Percentiles rank a stretch among this genome's conserved stretches.
These are phyloP conservation scores for Oropetium thomaeum DNA, from an alignment of 176 grass and related monocot genomes.

Conservation along the genomic window DNA sequence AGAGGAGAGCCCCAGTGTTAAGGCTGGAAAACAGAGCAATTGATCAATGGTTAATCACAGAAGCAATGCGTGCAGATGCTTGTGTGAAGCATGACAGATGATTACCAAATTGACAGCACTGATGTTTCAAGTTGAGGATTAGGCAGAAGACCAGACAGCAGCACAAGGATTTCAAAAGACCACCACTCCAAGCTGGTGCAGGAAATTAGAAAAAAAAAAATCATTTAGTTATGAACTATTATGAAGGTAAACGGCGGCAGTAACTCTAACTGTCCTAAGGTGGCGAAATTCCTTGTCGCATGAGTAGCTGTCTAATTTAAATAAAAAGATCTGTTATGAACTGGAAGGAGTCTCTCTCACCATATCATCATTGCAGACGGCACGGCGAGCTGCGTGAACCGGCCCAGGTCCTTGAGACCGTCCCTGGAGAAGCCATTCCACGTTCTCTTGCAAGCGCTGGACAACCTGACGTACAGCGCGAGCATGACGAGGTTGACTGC, in stretches of 20 bases:
- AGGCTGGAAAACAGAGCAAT: conserved; percentile 17
- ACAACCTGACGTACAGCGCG: conserved; percentile 8
- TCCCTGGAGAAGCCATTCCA: conserved; percentile 37
- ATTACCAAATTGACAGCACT: conserved; percentile 36
- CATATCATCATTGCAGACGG: conserved; percentile 41
- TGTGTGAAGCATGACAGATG: not conserved
- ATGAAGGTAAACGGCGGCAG: no score
- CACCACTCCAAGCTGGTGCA: conserved; percentile 41
- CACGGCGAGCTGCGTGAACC: conserved; percentile 28
- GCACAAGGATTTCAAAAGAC: conserved; percentile 45
- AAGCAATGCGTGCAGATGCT: not conserved
- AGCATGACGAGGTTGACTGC: conserved; percentile 23
- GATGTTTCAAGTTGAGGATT: conserved; percentile 44
- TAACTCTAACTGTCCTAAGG: no score
- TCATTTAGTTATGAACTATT: no score
- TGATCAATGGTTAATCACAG: not conserved
- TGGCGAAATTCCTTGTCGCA: no score
- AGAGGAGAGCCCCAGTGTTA: conserved; percentile 31
- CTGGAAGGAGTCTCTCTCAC: not conserved
- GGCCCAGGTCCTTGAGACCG: not conserved
- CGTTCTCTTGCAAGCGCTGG: not conserved
- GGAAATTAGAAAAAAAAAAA: not conserved
- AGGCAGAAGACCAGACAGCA: conserved; percentile 35
- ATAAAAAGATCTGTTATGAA: not conserved
- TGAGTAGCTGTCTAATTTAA: not conserved